Conservation (phyloP, 306 rosid species). For the Vigna hirtella region DNA sequence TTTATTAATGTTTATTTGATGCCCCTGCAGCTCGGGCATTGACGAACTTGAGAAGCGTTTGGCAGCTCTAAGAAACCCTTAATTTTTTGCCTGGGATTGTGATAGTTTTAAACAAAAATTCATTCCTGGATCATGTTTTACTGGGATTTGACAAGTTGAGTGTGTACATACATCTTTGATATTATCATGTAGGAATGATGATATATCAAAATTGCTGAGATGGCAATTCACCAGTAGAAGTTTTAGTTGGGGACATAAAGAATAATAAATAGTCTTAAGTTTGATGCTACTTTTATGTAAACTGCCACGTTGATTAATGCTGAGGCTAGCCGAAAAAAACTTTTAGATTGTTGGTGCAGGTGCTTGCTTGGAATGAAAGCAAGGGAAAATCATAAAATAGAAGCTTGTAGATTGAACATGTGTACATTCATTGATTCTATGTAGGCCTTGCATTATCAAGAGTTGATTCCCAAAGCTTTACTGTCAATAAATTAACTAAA, state of each 20-base stretch:
- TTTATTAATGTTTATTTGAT: conserved; percentile 8
- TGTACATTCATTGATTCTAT: background rate
- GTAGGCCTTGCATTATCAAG: conserved; percentile 2
- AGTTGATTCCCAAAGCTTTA: background rate
- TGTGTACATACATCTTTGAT: conserved; percentile 43
- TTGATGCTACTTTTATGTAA: conserved; percentile 22
- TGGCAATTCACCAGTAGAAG: background rate
- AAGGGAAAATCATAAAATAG: conserved; percentile 6
- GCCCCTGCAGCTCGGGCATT: conserved; percentile 72
- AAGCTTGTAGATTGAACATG: background rate
- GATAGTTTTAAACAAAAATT: conserved; percentile 18
- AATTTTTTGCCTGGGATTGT: conserved; percentile 40
- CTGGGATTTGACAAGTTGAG: conserved; percentile 32
- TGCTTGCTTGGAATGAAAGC: conserved; percentile 27
- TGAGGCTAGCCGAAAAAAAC: background rate
- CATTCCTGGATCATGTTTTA: conserved; percentile 20
- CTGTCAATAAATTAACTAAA: background rate
- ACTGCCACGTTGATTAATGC: background rate
- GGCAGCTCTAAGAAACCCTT: conserved; percentile 88
- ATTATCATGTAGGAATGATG: conserved; percentile 2
- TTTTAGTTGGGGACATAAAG: conserved; percentile 16
- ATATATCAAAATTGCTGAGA: conserved; percentile 25
- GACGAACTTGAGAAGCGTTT: conserved; percentile 91
- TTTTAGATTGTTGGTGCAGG: background rate
- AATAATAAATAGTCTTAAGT: background rate